A percentile compares a stretch with the other conserved stretches of the same genome.
Conservation (phyloP, 1,284 basidiomycete genomes). For the Ceratobasidium theobromae region DNA sequence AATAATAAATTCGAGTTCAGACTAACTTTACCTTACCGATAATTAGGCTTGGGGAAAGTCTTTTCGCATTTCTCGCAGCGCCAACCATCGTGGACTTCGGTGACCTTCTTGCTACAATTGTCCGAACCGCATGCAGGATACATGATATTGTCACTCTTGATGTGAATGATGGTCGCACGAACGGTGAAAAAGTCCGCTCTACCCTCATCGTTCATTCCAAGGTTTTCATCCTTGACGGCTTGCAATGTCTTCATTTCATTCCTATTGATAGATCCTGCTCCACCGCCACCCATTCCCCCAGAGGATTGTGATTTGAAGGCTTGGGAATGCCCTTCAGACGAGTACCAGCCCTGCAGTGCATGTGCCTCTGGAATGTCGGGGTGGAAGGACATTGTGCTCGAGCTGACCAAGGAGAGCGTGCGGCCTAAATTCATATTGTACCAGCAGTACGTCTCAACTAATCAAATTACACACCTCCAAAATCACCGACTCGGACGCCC, state of each 20-base stretch:
- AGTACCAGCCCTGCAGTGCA: conserved; percentile 84
- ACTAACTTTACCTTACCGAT: conserved; percentile 60
- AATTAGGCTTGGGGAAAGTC: conserved; percentile 70
- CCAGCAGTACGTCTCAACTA: conserved; percentile 8
- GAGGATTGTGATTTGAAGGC: conserved; percentile 73
- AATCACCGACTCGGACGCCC: conserved; percentile 93
- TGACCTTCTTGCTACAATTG: conserved; percentile 91
- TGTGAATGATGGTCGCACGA: conserved; percentile 85
- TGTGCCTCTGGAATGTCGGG: conserved; percentile 90
- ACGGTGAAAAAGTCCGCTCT: conserved; percentile 75
- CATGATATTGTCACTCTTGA: conserved; percentile 82
- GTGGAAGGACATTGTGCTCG: conserved; percentile 75
- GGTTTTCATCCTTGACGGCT: conserved; percentile 79
- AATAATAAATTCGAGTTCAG: neutral
- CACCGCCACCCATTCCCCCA: conserved; percentile 45
- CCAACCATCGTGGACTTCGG: conserved; percentile 71
- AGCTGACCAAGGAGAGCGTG: conserved; percentile 70
- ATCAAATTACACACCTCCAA: conserved; percentile 61
- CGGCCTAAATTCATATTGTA: conserved; percentile 53
- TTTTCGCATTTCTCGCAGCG: conserved; percentile 93
- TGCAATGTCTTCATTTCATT: conserved; percentile 72
- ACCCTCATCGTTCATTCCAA: conserved; percentile 74
- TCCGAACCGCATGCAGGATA: conserved; percentile 89
- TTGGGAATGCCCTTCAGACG: conserved; percentile 53
- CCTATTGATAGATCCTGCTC: conserved; percentile 59